Evolutionary conservation across 1,284 basidiomycete genomes (phyloP).

Genomic region (Phlebopus sp.): DNA sequence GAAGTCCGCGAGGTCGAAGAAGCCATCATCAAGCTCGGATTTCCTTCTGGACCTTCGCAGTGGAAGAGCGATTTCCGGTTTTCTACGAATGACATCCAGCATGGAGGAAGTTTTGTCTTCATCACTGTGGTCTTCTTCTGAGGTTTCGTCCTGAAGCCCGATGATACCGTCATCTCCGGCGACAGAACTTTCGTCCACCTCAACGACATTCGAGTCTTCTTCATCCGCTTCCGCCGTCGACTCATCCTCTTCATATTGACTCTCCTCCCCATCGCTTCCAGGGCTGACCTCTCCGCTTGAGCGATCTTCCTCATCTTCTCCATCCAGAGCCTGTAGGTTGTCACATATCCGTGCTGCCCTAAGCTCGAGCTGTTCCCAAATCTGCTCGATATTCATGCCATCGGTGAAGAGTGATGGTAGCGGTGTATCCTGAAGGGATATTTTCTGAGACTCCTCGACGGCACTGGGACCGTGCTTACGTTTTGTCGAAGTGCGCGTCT

Average conservation of each 20-base stretch:
- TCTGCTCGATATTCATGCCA: constrained; percentile 85
- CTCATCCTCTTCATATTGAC: constrained; percentile 13
- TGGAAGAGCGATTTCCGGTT: constrained; percentile 11
- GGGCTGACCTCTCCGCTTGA: constrained; percentile 20
- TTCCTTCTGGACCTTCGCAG: constrained; percentile 35
- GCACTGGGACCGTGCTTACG: constrained; percentile 42
- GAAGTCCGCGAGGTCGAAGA: constrained; percentile 90
- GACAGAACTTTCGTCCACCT: constrained; percentile 32
- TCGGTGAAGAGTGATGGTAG: constrained; percentile 73
- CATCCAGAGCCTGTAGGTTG: constrained; percentile 48
- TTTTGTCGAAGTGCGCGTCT: constrained; percentile 41
- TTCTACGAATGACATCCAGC: constrained; percentile 32
- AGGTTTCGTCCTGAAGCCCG: constrained; percentile 47
- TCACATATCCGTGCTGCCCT: constrained; percentile 65
- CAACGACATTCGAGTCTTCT: constrained; percentile 31
- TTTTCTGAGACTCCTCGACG: constrained; percentile 29
- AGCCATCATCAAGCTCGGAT: constrained; percentile 84
- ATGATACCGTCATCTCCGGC: constrained; percentile 40
- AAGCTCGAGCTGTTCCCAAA: constrained; percentile 92
- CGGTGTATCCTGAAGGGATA: constrained; percentile 66
- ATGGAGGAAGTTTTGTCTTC: constrained; percentile 20
- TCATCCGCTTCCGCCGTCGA: constrained; percentile 27
- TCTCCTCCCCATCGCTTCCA: constrained; percentile 24
- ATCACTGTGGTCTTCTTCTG: constrained; percentile 44
- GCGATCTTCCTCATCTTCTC: constrained; percentile 16